Evolutionary conservation across 2,329 filamentous ascomycete genomes (phyloP).

Genomic region (Tolypocladium ophioglossoides): DNA sequence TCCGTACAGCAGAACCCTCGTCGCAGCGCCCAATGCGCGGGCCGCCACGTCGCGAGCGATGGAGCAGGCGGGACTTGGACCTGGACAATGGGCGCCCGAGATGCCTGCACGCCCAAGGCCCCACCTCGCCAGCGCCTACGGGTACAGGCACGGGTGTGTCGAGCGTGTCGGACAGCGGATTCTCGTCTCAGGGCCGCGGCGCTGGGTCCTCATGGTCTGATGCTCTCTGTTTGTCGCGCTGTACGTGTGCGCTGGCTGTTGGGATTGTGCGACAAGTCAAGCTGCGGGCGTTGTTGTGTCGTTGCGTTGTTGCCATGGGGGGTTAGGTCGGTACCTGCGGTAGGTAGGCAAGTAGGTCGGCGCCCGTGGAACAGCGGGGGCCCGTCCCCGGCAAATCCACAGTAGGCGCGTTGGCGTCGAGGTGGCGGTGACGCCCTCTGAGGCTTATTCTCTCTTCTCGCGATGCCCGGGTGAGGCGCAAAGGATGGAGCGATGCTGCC

Average conservation of each 20-base stretch:
- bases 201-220: background rate
- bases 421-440: background rate
- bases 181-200: background rate
- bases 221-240: background rate
- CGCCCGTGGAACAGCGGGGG: background rate
- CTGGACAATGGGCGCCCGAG: background rate
- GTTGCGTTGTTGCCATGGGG: too few relatives aligned
- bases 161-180: background rate
- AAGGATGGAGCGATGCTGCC: background rate
- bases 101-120: background rate
- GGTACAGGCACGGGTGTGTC: background rate
- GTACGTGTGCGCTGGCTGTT: background rate
- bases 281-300: too few relatives aligned
- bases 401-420: background rate
- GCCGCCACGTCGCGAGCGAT: background rate
- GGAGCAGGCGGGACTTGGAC: background rate
- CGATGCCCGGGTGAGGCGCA: background rate
- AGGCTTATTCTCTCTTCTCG: background rate
- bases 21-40: background rate
- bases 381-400: background rate
- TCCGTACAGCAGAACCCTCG: background rate
- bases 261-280: too few relatives aligned
- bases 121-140: background rate
- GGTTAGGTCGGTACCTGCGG: too few relatives aligned
- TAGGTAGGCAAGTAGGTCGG: too few relatives aligned